Evolutionary conservation across 768 basidiomycete genomes (phyloP), one percentile per base, ranked within the genome.

Genomic region (Lactarius quietus): DNA sequence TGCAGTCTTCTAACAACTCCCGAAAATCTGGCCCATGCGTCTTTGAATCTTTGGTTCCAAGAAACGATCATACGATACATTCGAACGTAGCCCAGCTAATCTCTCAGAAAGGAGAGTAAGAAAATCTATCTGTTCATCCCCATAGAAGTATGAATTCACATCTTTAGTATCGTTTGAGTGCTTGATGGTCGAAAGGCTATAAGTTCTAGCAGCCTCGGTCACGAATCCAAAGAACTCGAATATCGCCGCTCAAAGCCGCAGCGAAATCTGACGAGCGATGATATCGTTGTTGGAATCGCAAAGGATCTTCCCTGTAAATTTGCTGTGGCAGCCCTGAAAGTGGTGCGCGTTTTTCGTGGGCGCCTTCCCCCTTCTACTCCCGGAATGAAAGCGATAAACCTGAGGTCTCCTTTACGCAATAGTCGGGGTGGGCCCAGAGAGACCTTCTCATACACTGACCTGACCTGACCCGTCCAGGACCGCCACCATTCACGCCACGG

Each of bases 91-190:
- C 23, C 12, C 33, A 12, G n/a, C 29, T 31, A 45, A 23, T 33
- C 28, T 64, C 39, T 48, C 53, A 58, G 20, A 51, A 58, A 53
- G 23, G 62, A 66, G 55, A 68, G 31, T 51, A 17, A 51, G 48
- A 28, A 35, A 33, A 35, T 28, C 56, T 28, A 35, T 28, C 56
- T 28, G 33, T 58, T 28, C 35, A 68, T 70, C 70, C 88, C 90
- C 89, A 79, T 90, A 86, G 73, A 90, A 90, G 68, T 90, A 90
- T 0, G 86, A 88, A 6, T 87, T 78, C 1, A 89, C 86, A 62
- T 85, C 82, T 0, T 87, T 86, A 87, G 91, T 90, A 69, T 82
- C 79, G 41, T 85, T 86, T 78, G 79, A 81, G 2, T 75, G 75
- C 64, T 88, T 0, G 77, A 63, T 0, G 83, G 80, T 3, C 86